phyloP scores from a whole-genome alignment of 106 monocot species.

The Posidonia australis region DNA sequence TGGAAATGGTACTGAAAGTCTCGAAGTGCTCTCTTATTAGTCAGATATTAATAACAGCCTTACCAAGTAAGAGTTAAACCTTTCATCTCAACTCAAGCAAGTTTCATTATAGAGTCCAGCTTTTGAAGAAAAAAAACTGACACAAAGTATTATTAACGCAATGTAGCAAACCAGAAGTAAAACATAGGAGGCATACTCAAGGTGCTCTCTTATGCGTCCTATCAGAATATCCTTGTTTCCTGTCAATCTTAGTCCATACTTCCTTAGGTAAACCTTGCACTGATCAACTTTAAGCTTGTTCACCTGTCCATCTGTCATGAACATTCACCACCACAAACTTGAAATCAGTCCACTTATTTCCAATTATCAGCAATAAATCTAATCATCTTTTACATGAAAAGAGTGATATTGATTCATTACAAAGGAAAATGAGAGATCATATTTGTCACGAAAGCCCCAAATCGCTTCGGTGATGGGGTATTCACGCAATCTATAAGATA shows the following conservation, averaged over 20 bases:
- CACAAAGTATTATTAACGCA: not conserved
- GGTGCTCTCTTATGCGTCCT: constrained; percentile 52
- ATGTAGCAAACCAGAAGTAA: not conserved
- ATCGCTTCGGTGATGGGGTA: too few relatives aligned
- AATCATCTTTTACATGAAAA: not conserved
- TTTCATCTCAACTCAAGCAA: too few relatives aligned
- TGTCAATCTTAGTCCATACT: constrained; percentile 53
- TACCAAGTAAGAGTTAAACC: too few relatives aligned
- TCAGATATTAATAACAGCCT: too few relatives aligned
- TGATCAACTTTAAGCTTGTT: constrained; percentile 58
- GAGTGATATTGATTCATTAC: too few relatives aligned
- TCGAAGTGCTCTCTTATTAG: too few relatives aligned
- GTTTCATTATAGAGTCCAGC: too few relatives aligned
- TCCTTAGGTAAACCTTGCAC: constrained; percentile 74
- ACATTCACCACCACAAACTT: not conserved
- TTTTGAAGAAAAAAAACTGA: too few relatives aligned
- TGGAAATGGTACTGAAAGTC: too few relatives aligned
- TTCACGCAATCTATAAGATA: too few relatives aligned
- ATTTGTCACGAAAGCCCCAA: too few relatives aligned
- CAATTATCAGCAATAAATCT: not conserved
- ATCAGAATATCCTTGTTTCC: constrained; percentile 58
- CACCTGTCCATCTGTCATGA: constrained; percentile 43
- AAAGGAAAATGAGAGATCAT: too few relatives aligned
- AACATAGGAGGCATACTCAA: constrained; percentile 27
- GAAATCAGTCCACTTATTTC: not conserved